phyloP scores from a whole-genome alignment of 2,329 filamentous ascomycete species.

The Alternaria arbusti region DNA sequence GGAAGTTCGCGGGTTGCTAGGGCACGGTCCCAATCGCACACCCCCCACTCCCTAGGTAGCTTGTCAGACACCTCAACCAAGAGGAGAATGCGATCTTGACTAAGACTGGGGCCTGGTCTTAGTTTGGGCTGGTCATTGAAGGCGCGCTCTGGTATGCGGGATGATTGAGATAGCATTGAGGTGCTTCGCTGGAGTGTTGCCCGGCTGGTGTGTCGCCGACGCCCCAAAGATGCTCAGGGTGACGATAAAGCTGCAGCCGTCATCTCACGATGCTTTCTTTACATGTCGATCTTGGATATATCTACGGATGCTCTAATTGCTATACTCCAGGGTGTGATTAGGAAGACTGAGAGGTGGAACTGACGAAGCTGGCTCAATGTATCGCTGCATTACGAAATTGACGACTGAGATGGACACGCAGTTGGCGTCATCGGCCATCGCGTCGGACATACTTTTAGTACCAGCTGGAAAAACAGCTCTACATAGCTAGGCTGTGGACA shows the following conservation, averaged over 20 bases:
- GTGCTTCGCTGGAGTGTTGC: not conserved
- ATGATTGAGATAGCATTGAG: not conserved
- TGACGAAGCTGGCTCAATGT: not conserved
- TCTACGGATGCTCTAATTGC: not conserved
- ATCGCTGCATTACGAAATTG: not conserved
- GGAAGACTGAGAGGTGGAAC: not conserved
- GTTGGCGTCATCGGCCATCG: not conserved
- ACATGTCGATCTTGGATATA: not conserved
- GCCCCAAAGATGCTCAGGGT: not conserved
- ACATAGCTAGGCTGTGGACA: not conserved
- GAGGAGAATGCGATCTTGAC: not conserved
- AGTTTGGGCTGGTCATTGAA: not conserved
- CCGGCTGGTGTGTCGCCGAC: not conserved
- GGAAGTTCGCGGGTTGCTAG: constrained; percentile 13
- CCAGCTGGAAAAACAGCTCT: not conserved
- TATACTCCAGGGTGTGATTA: not conserved
- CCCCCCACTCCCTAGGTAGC: not conserved
- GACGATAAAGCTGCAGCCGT: not conserved
- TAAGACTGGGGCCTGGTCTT: not conserved
- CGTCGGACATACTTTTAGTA: not conserved
- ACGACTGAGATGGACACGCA: not conserved
- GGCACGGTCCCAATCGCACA: not conserved
- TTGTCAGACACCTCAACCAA: not conserved
- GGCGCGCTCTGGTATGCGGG: not conserved
- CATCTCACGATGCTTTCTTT: not conserved